Evolutionary conservation across 768 basidiomycete genomes (phyloP), one percentile per base, ranked within the genome.

Genomic region (Ramaria sp.): DNA sequence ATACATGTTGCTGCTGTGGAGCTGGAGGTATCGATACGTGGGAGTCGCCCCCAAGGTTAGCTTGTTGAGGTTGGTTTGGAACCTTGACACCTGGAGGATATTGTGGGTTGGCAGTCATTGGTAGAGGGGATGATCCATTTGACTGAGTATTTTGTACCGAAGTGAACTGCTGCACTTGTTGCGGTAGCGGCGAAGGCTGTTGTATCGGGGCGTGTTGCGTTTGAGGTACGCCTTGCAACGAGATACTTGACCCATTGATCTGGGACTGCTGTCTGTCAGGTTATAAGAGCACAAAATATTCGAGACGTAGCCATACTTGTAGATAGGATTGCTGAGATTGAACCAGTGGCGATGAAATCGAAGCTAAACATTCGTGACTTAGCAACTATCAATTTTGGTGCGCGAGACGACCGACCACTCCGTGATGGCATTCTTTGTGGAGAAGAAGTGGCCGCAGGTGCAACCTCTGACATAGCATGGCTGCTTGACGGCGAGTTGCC

Each of bases 81-180:
- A 74, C 72, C 60, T 81, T 83, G 61, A 85, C 81, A 16, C 86
- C 84, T 25, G 85, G 82, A 45, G 85, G 82, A 67, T 80, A 82
- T 55, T 79, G 78, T 3, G 77, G 78, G n/a, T 42, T 45, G 59
- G 66, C 54, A 68, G 71, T 37, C 16, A 58, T 56, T 8, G 64
- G 60, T 44, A 66, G 60, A 22, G 71, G 64, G 0, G 69, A 66
- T 25, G 71, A 58, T 37, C 62, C 59, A 39, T 60, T 54, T 1
- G 65, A 61, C 18, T 60, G 34, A 43, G 30, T 56, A 49, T 32
- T 50, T 44, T 50, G 57, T 9, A 52, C 47, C 4, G 48, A 32
- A 16, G 61, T 51, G 42, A 65, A 66, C 32, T 72, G 72, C 52
- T 73, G 73, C 22, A 69, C 70, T 61, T 78, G 78, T 57, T 78